These are phyloP conservation scores for Kwoniella botswanensis DNA, from an alignment of 768 basidiomycete genomes.

Conservation along the genomic window DNA sequence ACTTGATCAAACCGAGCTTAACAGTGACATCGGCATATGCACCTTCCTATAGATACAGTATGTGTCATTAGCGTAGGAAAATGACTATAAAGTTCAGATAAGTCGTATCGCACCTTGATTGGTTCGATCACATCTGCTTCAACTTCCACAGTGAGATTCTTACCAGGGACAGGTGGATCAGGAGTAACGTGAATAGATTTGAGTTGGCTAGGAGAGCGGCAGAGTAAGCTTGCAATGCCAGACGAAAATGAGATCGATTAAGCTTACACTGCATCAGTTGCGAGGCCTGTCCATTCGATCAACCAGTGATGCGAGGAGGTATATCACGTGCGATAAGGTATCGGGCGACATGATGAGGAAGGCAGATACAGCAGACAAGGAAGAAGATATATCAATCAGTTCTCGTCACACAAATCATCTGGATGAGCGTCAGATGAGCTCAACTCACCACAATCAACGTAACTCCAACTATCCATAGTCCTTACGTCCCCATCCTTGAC, in stretches of 20 bases:
- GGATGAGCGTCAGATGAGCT: neutral
- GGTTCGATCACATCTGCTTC: slow-evolving; percentile 65
- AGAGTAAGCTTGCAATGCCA: neutral
- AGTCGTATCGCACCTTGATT: slow-evolving; percentile 68
- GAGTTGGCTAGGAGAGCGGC: slow-evolving; percentile 61
- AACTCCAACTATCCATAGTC: slow-evolving; percentile 68
- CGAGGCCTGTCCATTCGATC: slow-evolving; percentile 32
- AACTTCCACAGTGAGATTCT: slow-evolving; percentile 84
- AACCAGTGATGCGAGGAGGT: neutral
- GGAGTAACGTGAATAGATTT: slow-evolving; percentile 75
- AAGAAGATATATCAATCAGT: neutral
- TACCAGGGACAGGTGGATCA: slow-evolving; percentile 86
- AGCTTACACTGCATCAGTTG: slow-evolving; percentile 51
- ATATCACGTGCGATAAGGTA: slow-evolving; percentile 5
- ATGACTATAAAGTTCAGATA: neutral
- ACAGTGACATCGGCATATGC: slow-evolving; percentile 87
- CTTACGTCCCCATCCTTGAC: slow-evolving; percentile 54
- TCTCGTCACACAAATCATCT: neutral
- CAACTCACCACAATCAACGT: slow-evolving; percentile 73
- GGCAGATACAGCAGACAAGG: neutral
- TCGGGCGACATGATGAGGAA: slow-evolving; percentile 4
- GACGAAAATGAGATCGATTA: slow-evolving; percentile 61
- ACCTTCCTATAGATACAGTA: slow-evolving; percentile 68
- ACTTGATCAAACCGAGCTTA: slow-evolving; percentile 89
- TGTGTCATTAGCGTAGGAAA: neutral